Base-by-base conservation (phyloP, 75 land plant species). In the Selaginella moellendorffii region DNA sequence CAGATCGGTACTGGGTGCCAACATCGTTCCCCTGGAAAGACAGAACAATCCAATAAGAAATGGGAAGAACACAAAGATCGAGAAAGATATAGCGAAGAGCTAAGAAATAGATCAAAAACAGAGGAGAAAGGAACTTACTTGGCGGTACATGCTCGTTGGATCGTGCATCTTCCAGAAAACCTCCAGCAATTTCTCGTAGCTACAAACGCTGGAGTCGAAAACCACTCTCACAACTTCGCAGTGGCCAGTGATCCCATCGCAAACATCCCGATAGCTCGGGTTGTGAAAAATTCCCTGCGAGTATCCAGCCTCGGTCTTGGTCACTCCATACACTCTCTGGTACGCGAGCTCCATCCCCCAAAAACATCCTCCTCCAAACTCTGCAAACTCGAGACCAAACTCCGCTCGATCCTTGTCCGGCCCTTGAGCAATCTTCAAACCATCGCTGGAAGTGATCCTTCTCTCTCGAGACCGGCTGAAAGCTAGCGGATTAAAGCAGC, bases 121-220 rank as follows among this genome's bases (percentile, higher is more conserved):
- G n/a, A n/a, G n/a, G n/a, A n/a, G n/a, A n/a, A n/a, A n/a, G n/a
- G n/a, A n/a, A 14, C 2, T 54, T 67, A 86, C 96, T 83, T 86
- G 92, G 61, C 96, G 91, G 72, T 90, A 83, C 59, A 80, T 76
- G 52, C 82, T 76, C 28, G 96, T 90, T 24, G 96, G 96, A 67
- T 90, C 92, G 59, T 83, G 87, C 24, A 82, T 78, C n/a, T 54
- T 64, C 96, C 92, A 90, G 68, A 90, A 90, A 1, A 71, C 67
- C 53, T 72, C 65, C 27, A 90, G 70, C 63, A 90, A 73, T 10
- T 61, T 73, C 62, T 76, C 81, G 28, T 82, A 90, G 26, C 73
- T 65, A 67, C 85, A 82, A 54, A 64, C 68, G 9, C 30, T 52
- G 5, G 91, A 87, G 54, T 90, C 79, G 24, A 71, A 90, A 56